Evolutionary conservation across 371 early-diverging fungal species (phyloP).

Genomic region (Circinella minor): DNA sequence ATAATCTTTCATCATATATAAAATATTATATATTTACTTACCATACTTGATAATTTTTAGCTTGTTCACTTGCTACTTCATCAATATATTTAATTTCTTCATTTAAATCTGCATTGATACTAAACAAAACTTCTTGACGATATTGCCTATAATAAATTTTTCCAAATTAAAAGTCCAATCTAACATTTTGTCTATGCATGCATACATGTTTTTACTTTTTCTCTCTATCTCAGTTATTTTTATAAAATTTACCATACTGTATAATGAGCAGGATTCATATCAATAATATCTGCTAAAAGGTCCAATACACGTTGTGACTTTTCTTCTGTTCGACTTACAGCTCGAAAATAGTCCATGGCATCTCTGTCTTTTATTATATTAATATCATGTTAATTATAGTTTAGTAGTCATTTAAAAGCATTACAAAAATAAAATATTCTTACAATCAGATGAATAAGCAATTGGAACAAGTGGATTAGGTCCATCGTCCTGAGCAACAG

Average conservation of each 20-base stretch:
- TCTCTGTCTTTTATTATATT: constrained; percentile 57
- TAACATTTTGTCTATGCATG: no score
- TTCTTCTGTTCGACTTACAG: constrained; percentile 73
- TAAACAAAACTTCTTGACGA: constrained; percentile 78
- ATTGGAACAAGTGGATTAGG: constrained; percentile 89
- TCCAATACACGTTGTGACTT: constrained; percentile 78
- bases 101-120: constrained; percentile 63
- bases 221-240: not conserved
- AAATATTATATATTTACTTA: constrained; percentile 28
- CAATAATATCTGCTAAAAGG: constrained; percentile 81
- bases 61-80: constrained; percentile 71
- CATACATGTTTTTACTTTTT: no score
- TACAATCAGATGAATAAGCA: constrained; percentile 86
- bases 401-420: not conserved
- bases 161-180: no score
- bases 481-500: constrained; percentile 89
- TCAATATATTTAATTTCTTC: constrained; percentile 81
- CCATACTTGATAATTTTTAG: constrained; percentile 97
- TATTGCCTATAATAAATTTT: constrained; percentile 67
- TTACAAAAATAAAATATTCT: constrained; percentile 13
- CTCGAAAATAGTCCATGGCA: constrained; percentile 93
- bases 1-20: no score
- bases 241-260: constrained; percentile 80
- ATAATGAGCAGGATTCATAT: constrained; percentile 91
- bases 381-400: not conserved